phyloP scores from a whole-genome alignment of 2,329 filamentous ascomycete species.

The Cladorrhinum sp. region DNA sequence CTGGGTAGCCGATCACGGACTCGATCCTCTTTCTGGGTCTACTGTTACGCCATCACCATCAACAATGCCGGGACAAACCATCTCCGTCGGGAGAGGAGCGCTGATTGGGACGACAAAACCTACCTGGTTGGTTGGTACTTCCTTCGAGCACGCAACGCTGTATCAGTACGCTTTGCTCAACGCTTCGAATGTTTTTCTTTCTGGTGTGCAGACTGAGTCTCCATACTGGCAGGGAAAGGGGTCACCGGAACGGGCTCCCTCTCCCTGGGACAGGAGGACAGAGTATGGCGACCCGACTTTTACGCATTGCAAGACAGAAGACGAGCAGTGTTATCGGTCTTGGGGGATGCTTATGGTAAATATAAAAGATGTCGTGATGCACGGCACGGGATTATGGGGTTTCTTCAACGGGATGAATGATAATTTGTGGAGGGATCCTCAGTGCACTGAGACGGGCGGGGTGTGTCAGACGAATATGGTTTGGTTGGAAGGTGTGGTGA shows the following conservation, averaged over 20 bases:
- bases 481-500: constrained; percentile 27
- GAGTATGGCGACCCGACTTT: constrained; percentile 32
- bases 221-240: constrained; percentile 40
- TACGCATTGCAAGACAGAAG: constrained; percentile 28
- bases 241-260: constrained; percentile 35
- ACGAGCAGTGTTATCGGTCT: constrained; percentile 31
- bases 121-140: constrained; percentile 53
- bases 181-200: constrained; percentile 43
- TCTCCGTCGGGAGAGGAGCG: constrained; percentile 46
- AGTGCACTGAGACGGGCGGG: constrained; percentile 25
- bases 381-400: constrained; percentile 35
- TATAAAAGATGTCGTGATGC: constrained; percentile 31
- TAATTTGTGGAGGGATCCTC: constrained; percentile 24
- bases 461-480: constrained; percentile 31
- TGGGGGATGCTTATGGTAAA: constrained; percentile 26
- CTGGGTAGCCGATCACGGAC: constrained; percentile 47
- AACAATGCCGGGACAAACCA: constrained; percentile 36
- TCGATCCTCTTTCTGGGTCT: constrained; percentile 37
- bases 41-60: too few relatives aligned
- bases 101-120: constrained; percentile 46
- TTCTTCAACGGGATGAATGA: constrained; percentile 36
- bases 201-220: constrained; percentile 46
- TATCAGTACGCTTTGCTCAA: constrained; percentile 52
- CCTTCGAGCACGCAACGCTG: constrained; percentile 49
- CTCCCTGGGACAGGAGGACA: constrained; percentile 36